These are phyloP conservation scores for Apium graveolens DNA, from an alignment of 129 eudicot species.

Conservation along the genomic window DNA sequence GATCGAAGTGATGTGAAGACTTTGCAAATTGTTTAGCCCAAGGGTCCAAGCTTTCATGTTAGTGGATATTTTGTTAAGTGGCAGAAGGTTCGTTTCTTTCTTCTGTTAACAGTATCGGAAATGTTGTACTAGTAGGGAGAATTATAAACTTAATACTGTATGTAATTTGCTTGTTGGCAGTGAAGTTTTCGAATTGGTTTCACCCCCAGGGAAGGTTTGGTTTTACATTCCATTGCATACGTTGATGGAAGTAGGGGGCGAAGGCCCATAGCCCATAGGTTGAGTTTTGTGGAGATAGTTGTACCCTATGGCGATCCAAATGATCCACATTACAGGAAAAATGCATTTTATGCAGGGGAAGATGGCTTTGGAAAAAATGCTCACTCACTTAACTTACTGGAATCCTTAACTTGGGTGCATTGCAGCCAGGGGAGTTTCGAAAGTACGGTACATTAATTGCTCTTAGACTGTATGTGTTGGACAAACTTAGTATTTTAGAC, in stretches of 20 bases:
- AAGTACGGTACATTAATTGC: conserved; percentile 91
- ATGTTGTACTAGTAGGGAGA: conserved; percentile 1
- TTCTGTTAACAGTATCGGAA: not conserved
- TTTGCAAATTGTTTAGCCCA: conserved; percentile 67
- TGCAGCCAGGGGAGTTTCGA: conserved; percentile 85
- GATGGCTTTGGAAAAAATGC: conserved; percentile 97
- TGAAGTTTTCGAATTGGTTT: conserved; percentile 91
- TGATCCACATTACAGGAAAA: conserved; percentile 89
- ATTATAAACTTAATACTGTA: conserved; percentile 3
- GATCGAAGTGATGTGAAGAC: conserved; percentile 93
- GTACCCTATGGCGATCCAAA: conserved; percentile 97
- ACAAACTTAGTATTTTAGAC: too few relatives aligned
- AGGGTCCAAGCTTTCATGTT: conserved; percentile 87
- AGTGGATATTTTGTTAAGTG: conserved; percentile 77
- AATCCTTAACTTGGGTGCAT: conserved; percentile 84
- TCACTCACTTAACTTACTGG: conserved; percentile 94
- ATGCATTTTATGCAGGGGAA: conserved; percentile 98
- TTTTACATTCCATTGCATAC: conserved; percentile 80
- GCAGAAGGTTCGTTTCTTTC: conserved; percentile 59
- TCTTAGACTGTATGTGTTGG: conserved; percentile 90
- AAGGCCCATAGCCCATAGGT: conserved; percentile 92
- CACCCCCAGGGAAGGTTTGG: conserved; percentile 89
- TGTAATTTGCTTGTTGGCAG: conserved; percentile 34
- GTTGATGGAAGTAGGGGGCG: conserved; percentile 93
- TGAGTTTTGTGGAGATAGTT: conserved; percentile 98